Conservation (phyloP, 768 basidiomycete genomes). For the Leccinum uliginosum region DNA sequence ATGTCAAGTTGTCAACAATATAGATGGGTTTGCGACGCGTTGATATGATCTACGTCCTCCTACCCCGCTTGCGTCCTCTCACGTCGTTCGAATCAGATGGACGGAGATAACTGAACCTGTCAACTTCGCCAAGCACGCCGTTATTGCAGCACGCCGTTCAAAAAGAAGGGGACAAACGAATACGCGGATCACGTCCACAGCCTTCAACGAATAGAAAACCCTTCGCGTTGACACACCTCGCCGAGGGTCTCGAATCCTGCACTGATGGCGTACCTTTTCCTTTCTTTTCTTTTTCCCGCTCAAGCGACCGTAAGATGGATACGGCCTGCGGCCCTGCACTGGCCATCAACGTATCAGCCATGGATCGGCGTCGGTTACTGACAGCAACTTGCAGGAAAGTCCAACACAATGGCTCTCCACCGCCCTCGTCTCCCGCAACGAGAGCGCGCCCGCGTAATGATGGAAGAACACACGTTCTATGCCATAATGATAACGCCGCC, state of each 20-base stretch:
- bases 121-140: neutral
- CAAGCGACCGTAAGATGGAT: neutral
- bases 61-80: neutral
- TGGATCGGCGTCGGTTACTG: neutral
- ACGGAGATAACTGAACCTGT: neutral
- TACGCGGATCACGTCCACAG: neutral
- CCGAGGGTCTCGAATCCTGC: neutral
- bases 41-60: neutral
- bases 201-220: neutral
- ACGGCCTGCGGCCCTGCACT: neutral
- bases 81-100: neutral
- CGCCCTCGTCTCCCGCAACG: neutral
- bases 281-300: neutral
- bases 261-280: neutral
- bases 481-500: neutral
- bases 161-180: neutral
- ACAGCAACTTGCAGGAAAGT: neutral
- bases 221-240: neutral
- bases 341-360: neutral
- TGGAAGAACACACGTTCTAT: neutral
- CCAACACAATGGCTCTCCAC: neutral
- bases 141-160: neutral
- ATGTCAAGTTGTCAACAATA: neutral
- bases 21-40: neutral
- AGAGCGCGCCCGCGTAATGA: neutral